phyloP scores from a whole-genome alignment of 192 early-diverging fungal genomes.

The Podila horticola region DNA sequence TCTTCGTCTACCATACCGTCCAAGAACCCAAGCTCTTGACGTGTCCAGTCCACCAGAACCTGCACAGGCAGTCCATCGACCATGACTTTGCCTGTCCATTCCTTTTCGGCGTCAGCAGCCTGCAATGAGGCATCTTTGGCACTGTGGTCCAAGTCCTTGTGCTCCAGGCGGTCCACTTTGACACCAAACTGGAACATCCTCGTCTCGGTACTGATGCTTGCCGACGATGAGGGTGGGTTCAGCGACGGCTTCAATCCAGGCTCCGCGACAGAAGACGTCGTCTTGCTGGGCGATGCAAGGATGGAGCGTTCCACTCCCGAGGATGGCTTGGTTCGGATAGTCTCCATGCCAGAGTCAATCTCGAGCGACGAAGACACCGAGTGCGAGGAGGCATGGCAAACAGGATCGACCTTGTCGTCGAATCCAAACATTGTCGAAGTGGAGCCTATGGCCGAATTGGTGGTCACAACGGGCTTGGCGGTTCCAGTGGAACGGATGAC shows the following conservation, averaged over 20 bases:
- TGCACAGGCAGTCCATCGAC: conserved; percentile 33
- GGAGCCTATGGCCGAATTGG: conserved; percentile 13
- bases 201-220: conserved; percentile 9
- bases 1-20: conserved; percentile 41
- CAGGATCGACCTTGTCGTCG: conserved; percentile 5
- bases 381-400: background rate
- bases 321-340: background rate
- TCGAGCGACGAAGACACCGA: conserved; percentile 5
- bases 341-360: background rate
- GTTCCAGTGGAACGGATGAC: conserved; percentile 5
- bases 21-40: conserved; percentile 41
- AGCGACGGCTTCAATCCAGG: background rate
- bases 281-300: background rate
- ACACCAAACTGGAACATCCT: conserved; percentile 48
- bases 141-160: conserved; percentile 31
- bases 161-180: conserved; percentile 41
- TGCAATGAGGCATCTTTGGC: background rate
- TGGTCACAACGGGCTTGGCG: conserved; percentile 37
- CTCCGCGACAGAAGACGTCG: background rate
- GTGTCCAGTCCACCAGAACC: conserved; percentile 15
- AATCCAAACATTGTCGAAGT: conserved; percentile 23
- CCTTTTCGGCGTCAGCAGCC: background rate
- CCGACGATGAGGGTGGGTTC: background rate
- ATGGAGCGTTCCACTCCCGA: too few relatives aligned
- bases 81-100: conserved; percentile 45